Base-by-base conservation (phyloP, 2,329 filamentous ascomycete species). In the Coniochaeta sp. region DNA sequence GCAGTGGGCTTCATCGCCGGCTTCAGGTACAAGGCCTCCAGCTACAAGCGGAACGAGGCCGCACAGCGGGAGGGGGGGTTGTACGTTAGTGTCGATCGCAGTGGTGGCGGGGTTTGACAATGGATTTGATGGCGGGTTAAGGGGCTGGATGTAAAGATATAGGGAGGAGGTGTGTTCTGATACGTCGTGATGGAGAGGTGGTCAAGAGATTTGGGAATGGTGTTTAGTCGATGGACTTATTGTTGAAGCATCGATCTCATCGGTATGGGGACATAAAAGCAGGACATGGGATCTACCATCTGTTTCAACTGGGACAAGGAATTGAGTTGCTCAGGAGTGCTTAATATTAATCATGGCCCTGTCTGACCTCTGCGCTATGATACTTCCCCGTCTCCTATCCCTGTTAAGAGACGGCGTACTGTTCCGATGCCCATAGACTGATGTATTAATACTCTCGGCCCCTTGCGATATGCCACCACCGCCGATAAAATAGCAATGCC, bases 41-140 rank as follows among this genome's bases (percentile, higher is more conserved):
- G 65, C 4, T 56, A 74, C 26, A 63, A 61, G 33, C 63, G 65
- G 51, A 76, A 76, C 65, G 74, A 77, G 57, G 53, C 63, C 28
- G 68, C 68, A 33, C 72, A 75, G 64, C 67, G 65, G 59, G 65
- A 62, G 27, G 57, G 57, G 52, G 70, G 70, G 55, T 66, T 71
- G 48, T 75, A 78, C 60, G 75, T 79, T 51, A 73, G 68, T 52
- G 76, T 79, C 52, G 76, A 79, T 51, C 71, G 76, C 22, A 79
- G 75, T 58, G 76, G 76, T 3, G 73, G 72, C 1, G 72, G 72
- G 0, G 63, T 75, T 35, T 75, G 55, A 59, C 30, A 10, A 30
- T 7, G 6, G 27, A 12, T 30, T 30, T 30, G 6, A 7, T 12
- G 6, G 6, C 12, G 27, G 27, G 12, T 30, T 30, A 7, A 3